A percentile compares a stretch with the other conserved stretches of the same genome.
These are phyloP conservation scores for Fonsecaea erecta DNA, from an alignment of 2,329 filamentous ascomycete species.

Conservation along the genomic window DNA sequence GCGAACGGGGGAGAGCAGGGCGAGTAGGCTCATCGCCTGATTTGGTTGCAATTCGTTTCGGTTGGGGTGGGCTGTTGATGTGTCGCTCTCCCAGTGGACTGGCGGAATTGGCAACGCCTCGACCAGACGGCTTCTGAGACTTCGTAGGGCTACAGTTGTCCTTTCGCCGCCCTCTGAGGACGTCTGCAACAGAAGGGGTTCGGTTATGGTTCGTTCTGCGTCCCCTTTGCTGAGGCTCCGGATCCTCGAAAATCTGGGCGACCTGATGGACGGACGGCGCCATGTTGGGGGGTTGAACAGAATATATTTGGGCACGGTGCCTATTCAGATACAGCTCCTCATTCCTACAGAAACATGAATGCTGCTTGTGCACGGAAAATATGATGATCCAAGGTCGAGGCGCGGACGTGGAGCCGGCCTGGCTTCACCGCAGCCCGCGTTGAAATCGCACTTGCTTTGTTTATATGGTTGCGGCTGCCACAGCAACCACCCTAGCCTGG, in stretches of 20 bases:
- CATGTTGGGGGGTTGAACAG: conserved; percentile 28
- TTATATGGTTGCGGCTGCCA: conserved; percentile 9
- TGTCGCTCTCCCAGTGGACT: conserved; percentile 38
- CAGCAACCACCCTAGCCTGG: conserved; percentile 7
- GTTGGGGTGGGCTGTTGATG: conserved; percentile 38
- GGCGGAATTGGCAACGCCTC: conserved; percentile 6
- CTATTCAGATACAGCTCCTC: conserved; percentile 26
- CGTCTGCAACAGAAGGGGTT: conserved; percentile 33
- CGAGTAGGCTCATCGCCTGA: conserved; percentile 24
- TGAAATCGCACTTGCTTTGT: conserved; percentile 1
- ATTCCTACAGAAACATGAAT: conserved; percentile 21
- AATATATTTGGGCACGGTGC: conserved; percentile 31
- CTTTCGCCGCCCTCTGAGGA: conserved; percentile 31
- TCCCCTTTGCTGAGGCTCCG: conserved; percentile 29
- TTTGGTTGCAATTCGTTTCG: conserved; percentile 35
- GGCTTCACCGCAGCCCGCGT: background rate
- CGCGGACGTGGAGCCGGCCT: conserved; percentile 2
- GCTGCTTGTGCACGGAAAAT: conserved; percentile 20
- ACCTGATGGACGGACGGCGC: conserved; percentile 32
- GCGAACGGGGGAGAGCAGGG: conserved; percentile 20
- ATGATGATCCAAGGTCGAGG: conserved; percentile 16
- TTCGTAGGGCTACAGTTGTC: conserved; percentile 32
- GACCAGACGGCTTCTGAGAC: conserved; percentile 1
- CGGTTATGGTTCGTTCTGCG: conserved; percentile 30
- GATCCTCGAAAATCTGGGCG: conserved; percentile 38